A percentile compares a stretch with the other conserved stretches of the same genome.
Evolutionary conservation across 768 basidiomycete species (phyloP).

Genomic region (Rhizopogon roseolus): DNA sequence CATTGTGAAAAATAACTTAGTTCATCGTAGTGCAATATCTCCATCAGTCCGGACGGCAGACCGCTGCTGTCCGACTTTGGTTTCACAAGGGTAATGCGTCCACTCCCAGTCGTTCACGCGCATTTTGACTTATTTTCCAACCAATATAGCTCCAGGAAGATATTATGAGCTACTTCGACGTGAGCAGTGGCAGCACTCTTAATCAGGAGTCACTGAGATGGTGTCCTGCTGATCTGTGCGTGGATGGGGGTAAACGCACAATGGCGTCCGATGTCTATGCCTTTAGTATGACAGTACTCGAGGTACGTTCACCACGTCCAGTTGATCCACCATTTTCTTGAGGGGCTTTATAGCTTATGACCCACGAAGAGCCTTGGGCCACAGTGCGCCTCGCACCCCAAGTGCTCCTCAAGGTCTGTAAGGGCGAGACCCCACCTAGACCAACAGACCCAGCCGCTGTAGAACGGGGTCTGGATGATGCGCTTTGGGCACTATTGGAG

Average conservation of each 20-base stretch:
- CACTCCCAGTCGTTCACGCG: neutral
- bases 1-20: neutral
- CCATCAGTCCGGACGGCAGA: constrained; percentile 38
- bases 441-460: constrained; percentile 31
- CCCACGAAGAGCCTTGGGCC: constrained; percentile 47
- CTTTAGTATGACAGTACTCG: constrained; percentile 52
- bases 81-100: constrained; percentile 38
- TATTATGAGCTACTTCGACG: constrained; percentile 26
- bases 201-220: constrained; percentile 32
- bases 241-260: constrained; percentile 42
- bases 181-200: constrained; percentile 1
- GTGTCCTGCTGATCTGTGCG: constrained; percentile 53
- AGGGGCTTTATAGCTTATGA: constrained; percentile 35
- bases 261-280: constrained; percentile 50
- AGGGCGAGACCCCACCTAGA: constrained; percentile 37
- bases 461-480: constrained; percentile 40
- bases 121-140: neutral
- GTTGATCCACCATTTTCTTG: neutral
- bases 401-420: constrained; percentile 39
- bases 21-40: constrained; percentile 39
- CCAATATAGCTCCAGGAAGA: constrained; percentile 46
- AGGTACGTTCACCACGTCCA: constrained; percentile 28
- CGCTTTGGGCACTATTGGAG: constrained; percentile 40
- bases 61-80: constrained; percentile 57
- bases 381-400: constrained; percentile 46